Conservation (phyloP, 495 filamentous ascomycete genomes). For the Chaetomium tenue region DNA sequence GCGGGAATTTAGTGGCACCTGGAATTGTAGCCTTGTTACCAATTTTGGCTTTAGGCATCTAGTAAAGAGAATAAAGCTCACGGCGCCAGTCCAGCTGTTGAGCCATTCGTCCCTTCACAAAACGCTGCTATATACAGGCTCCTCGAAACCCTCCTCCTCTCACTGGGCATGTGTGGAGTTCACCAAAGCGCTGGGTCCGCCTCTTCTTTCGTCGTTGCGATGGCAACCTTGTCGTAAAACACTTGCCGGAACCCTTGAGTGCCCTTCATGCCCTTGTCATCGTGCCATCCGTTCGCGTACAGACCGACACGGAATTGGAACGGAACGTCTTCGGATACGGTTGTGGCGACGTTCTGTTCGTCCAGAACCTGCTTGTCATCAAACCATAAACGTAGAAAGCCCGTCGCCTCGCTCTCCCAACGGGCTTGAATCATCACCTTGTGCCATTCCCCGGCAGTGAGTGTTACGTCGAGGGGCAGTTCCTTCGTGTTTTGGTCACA, state of each 20-base stretch:
- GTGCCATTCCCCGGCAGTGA: conserved; percentile 51
- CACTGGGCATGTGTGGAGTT: neutral
- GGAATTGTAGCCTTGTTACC: too few relatives aligned
- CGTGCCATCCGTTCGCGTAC: conserved; percentile 59
- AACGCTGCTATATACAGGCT: neutral
- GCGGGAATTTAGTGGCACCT: too few relatives aligned
- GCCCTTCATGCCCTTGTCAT: conserved; percentile 45
- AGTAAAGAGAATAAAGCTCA: too few relatives aligned
- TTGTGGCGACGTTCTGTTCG: conserved; percentile 45
- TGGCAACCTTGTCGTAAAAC: conserved; percentile 56
- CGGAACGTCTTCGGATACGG: conserved; percentile 42
- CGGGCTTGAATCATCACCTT: conserved; percentile 48
- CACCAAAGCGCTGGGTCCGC: conserved; percentile 36
- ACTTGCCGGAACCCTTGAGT: conserved; percentile 48
- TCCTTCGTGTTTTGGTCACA: conserved; percentile 36
- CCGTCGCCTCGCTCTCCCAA: conserved; percentile 51
- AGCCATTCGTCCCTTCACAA: too few relatives aligned
- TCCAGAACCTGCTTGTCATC: conserved; percentile 52
- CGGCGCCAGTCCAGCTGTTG: too few relatives aligned
- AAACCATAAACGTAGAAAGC: conserved; percentile 52
- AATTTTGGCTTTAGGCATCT: too few relatives aligned
- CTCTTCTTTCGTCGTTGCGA: conserved; percentile 50
- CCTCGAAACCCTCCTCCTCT: neutral
- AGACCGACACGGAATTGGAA: conserved; percentile 57
- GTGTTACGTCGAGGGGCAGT: conserved; percentile 39